Evolutionary conservation across 2,329 filamentous ascomycete genomes (phyloP), one percentile per base, ranked within the genome.

Genomic region (Sporothrix protearum): DNA sequence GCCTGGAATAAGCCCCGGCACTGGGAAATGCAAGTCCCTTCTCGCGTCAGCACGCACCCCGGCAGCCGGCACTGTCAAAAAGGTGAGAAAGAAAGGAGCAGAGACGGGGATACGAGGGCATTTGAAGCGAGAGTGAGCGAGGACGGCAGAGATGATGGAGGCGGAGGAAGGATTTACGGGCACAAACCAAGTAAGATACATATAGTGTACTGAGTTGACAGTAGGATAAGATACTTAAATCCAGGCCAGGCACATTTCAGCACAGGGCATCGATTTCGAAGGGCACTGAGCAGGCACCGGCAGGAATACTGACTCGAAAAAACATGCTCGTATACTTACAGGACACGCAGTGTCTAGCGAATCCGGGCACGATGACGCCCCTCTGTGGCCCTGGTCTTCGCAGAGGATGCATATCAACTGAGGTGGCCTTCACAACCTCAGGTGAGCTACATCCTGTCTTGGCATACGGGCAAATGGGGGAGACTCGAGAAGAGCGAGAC

Each of bases 1-100:
- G 64, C 28, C 45, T 19, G 63, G 49, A 49, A 68, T 55, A 68
- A 68, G 66, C 66, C 30, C 66, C 66, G 66, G 47, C 66, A 68
- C 49, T 68, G 28, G 30, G n/a, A 39, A 22, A 22, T 9, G 22
- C 49, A 49, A 16, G 16, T 49, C 22, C n/a, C 9, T 53, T 28
- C 22, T 53, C 49, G 49, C 49, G 25, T 53, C 22, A 53, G 49
- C 8, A 53, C n/a, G 36, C 63, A 10, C 25, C 16, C 25, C 45
- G 63, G 63, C 63, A n/a, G 25, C 63, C 63, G 63, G 63, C 63
- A 49, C 42, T 66, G 63, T 49, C 42, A 64, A 47, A 47, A 30
- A 22, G n/a, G n/a, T n/a, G n/a, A n/a, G n/a, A 47, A 33, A 47
- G 5, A 30, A 49, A 4, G 30, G 8, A 7, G 5, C 36, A 45